phyloP scores from a whole-genome alignment of 768 basidiomycete genomes.

The Tephrocybe sp. region DNA sequence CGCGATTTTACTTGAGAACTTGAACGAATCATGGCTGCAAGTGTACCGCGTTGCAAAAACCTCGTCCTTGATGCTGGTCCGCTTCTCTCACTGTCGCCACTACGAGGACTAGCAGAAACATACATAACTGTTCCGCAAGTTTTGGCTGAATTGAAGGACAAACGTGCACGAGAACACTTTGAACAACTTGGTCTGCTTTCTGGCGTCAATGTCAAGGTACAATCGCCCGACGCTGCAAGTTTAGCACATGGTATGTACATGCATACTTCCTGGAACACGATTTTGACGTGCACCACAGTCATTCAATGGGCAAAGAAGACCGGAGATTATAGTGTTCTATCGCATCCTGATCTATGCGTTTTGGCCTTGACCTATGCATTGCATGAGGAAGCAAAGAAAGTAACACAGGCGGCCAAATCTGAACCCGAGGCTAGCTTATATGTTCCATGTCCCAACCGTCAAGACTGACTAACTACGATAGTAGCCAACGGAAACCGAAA shows the following conservation, averaged over 20 bases:
- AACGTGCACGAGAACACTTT: conserved; percentile 83
- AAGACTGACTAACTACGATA: conserved; percentile 25
- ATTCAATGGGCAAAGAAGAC: conserved; percentile 93
- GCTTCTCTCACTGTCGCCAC: conserved; percentile 82
- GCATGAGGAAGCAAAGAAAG: conserved; percentile 51
- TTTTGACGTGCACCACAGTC: conserved; percentile 45
- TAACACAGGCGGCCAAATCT: conserved; percentile 27
- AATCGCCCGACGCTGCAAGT: conserved; percentile 67
- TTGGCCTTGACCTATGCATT: conserved; percentile 85
- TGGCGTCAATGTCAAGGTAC: conserved; percentile 73
- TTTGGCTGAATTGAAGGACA: conserved; percentile 86
- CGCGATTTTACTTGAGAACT: conserved; percentile 4
- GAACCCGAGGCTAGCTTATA: conserved; percentile 24
- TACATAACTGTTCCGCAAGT: conserved; percentile 92
- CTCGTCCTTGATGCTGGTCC: conserved; percentile 95
- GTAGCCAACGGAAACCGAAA: conserved; percentile 25
- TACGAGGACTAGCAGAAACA: conserved; percentile 83
- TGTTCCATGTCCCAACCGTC: neutral
- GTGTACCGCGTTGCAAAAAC: conserved; percentile 57
- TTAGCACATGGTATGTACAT: conserved; percentile 55
- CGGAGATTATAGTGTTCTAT: conserved; percentile 92
- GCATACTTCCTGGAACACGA: neutral
- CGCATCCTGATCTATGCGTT: conserved; percentile 87
- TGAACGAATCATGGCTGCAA: conserved; percentile 8
- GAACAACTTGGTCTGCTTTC: conserved; percentile 73